Base-by-base conservation (phyloP, 1,284 basidiomycete genomes). In the Ceratobasidium sp. region DNA sequence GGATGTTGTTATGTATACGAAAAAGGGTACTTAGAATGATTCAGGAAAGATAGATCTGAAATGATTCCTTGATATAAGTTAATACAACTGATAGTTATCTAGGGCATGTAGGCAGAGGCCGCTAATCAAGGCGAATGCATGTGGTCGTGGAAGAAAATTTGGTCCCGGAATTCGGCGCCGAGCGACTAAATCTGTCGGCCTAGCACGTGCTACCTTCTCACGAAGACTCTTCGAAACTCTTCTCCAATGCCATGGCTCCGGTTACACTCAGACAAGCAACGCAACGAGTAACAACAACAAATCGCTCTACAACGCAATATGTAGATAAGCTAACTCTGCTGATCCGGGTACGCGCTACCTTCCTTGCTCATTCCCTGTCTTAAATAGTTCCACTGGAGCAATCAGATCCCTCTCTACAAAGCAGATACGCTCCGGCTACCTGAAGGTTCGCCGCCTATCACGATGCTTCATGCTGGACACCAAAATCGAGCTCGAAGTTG, bases 391-490 rank as follows among this genome's bases (percentile, higher is more conserved):
- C 40, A 46, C 4, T n/a, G n/a, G n/a, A 42, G 54, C 3, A 38
- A 71, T 26, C 38, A 71, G 42, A 71, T 71, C 56, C 50, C 48
- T 4, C 52, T 69, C 5, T 69, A 69, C 33, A 52, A 69, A 17
- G 28, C 67, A n/a, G n/a, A n/a, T n/a, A n/a, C 33, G 33, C 33
- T 33, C 33, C 33, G 33, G 33, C 4, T 33, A 33, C 33, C 33
- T 33, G 2, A 33, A 33, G 33, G 33, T 33, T 33, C 33, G 4
- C 4, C 33, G 33, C 4, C 33, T 33, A 33, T 33, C n/a, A n/a
- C n/a, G n/a, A n/a, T 33, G 33, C 33, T 33, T 33, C 59, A 61
- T 40, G 20, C 12, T 38, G 48, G 48, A 17, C 46, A 40, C 12
- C 46, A 15, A 20, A 3, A 46, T 15, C 71, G 44, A 2, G 28